phyloP scores from a whole-genome alignment of 176 grass and related monocot species.

The Olyra latifolia region DNA sequence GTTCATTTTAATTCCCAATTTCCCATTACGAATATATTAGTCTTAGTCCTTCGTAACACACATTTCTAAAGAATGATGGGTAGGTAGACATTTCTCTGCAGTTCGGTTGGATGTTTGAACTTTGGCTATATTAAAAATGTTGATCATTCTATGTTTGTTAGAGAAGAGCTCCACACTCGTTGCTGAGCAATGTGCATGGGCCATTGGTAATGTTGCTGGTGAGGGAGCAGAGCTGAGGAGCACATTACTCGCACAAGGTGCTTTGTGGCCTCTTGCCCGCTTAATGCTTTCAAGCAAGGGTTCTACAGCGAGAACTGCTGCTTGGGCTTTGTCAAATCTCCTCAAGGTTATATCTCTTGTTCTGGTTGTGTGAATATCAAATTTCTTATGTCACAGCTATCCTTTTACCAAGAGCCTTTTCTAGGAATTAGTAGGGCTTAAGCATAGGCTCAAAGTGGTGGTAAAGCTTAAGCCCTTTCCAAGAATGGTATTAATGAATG shows the following conservation, averaged over 20 bases:
- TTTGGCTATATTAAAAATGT: slow-evolving; percentile 32
- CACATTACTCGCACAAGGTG: slow-evolving; percentile 86
- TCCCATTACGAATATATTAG: neutral
- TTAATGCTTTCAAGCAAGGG: slow-evolving; percentile 78
- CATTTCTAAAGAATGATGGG: neutral
- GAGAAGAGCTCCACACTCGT: slow-evolving; percentile 80
- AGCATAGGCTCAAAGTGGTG: neutral
- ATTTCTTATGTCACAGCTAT: slow-evolving; percentile 6
- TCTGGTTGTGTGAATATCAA: neutral
- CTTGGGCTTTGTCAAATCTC: slow-evolving; percentile 98
- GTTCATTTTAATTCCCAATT: neutral
- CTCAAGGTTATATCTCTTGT: slow-evolving; percentile 65
- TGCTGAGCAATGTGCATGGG: slow-evolving; percentile 95
- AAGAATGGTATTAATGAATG: neutral
- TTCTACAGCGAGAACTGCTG: slow-evolving; percentile 81
- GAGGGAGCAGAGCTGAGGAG: slow-evolving; percentile 86
- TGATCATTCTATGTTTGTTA: slow-evolving; percentile 52
- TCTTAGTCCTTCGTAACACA: neutral
- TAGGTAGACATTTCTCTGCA: slow-evolving; percentile 18
- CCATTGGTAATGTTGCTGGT: slow-evolving; percentile 92
- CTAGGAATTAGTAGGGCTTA: neutral
- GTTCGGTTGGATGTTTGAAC: neutral
- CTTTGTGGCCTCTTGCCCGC: slow-evolving; percentile 69
- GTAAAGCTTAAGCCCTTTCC: neutral
- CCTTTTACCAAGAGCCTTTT: neutral